These are phyloP conservation scores for Neurospora sp. DNA, from an alignment of 495 filamentous ascomycete species.

Conservation along the genomic window DNA sequence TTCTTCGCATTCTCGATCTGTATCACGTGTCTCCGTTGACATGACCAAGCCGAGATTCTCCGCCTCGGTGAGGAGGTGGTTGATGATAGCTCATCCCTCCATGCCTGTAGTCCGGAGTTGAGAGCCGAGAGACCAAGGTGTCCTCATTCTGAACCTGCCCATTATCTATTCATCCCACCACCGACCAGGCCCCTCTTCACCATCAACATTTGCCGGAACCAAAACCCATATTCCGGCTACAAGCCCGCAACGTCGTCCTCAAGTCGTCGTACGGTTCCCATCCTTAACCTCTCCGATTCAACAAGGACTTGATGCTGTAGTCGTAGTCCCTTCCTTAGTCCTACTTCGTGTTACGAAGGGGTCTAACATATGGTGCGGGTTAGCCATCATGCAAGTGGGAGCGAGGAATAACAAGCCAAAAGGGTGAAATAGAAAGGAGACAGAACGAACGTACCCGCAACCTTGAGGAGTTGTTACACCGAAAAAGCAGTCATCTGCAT, in stretches of 20 bases:
- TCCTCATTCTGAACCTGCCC: neutral
- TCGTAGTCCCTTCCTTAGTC: neutral
- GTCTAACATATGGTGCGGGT: neutral
- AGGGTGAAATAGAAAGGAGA: neutral
- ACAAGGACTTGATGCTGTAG: neutral
- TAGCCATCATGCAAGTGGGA: neutral
- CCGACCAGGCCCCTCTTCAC: neutral
- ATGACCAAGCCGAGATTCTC: neutral
- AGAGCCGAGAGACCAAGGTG: neutral
- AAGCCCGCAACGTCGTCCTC: neutral
- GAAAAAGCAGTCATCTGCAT: constrained; percentile 36
- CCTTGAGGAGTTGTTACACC: constrained; percentile 37
- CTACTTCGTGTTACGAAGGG: neutral
- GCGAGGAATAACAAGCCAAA: neutral
- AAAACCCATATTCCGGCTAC: neutral
- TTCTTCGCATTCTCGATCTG: neutral
- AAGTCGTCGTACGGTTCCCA: neutral
- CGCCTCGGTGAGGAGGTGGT: neutral
- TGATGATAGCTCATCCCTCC: neutral
- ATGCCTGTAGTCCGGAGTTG: neutral
- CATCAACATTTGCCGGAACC: neutral
- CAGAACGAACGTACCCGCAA: constrained; percentile 34
- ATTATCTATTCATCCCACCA: neutral
- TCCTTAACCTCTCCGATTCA: neutral
- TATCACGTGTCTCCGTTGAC: neutral